Base-by-base conservation (phyloP, 768 basidiomycete genomes). In the Phanerodontia chrysosporium region DNA sequence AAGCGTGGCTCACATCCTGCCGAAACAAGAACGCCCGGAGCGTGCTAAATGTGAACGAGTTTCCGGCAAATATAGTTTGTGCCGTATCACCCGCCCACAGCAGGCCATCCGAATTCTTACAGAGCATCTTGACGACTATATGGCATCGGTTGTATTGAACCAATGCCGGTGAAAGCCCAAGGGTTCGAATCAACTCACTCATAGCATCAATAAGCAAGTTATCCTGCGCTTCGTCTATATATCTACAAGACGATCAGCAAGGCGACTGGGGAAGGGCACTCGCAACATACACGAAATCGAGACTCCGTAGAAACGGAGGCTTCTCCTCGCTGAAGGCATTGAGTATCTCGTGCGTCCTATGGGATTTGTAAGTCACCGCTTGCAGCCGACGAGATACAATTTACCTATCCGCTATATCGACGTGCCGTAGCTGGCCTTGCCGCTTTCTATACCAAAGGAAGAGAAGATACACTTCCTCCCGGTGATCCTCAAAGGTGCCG, bases 51-150 rank as follows among this genome's bases (percentile, higher is more conserved):
- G 83, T 74, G 63, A 91, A 91, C 0, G 86, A 79, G 61, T 85
- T 87, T 2, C 89, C 89, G 0, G 81, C 79, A 0, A 86, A 83
- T 39, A 91, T 90, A 0, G 89, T 87, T 62, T 91, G 89, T 0
- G 89, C 87, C 0, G 89, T 90, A 65, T 91, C 89, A 0, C 90
- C 89, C 1, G 87, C 89, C 86, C 87, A 90, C 61, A 90, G 86
- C 21, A 89, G 70, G 0, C 89, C 88, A 52, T 87, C 73, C 0
- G 81, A 78, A 64, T 89, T 89, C 12, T 70, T 69, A 60, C 86
- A 89, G n/a, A 90, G 66, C 0, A 75, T 74, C 29, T 87, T 74
- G 42, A 90, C 69, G 3, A 90, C 89, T 90, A 57, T 39, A 13
- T n/a, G 1, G n/a, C 39, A 35, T 6, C 24, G 4, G 18, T 42